Percentiles rank a stretch among this genome's conserved stretches.
Evolutionary conservation across 1,284 basidiomycete species (phyloP).

Genomic region (Tilletia walkeri): DNA sequence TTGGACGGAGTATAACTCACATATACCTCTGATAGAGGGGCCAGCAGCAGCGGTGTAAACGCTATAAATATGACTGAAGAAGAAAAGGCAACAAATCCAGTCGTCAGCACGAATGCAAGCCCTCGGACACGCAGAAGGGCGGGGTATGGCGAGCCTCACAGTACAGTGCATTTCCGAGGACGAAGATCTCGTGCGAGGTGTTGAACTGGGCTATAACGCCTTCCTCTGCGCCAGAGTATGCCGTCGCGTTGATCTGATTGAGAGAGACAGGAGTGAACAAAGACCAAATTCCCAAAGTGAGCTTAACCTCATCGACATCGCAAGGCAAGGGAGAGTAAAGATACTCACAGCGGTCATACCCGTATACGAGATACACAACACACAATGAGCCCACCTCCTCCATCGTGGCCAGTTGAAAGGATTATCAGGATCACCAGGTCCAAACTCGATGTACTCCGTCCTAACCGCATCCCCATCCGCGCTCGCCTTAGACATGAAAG

Average conservation of each 20-base stretch:
- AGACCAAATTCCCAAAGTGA: neutral
- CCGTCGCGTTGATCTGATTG: conserved; percentile 32
- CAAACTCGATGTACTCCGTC: conserved; percentile 40
- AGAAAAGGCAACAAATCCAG: neutral
- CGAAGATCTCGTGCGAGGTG: conserved; percentile 31
- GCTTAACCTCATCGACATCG: neutral
- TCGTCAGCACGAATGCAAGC: too few relatives aligned
- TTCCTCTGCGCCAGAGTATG: conserved; percentile 30
- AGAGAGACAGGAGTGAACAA: neutral
- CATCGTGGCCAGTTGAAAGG: conserved; percentile 41
- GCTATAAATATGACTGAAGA: conserved; percentile 36
- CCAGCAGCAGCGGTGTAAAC: conserved; percentile 38
- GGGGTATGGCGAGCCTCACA: neutral
- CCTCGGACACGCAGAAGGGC: neutral
- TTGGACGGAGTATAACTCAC: neutral
- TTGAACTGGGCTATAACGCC: conserved; percentile 25
- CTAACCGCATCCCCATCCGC: neutral
- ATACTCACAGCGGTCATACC: conserved; percentile 32
- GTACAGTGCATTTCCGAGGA: conserved; percentile 30
- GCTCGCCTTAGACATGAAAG: conserved; percentile 15
- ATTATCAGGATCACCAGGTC: conserved; percentile 34
- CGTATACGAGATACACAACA: conserved; percentile 36
- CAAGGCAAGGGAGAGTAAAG: neutral
- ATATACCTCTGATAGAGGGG: conserved; percentile 40
- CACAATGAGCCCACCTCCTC: conserved; percentile 31